phyloP scores from a whole-genome alignment of 805 yeast genomes.

The Saccharomycopsis schoenii region DNA sequence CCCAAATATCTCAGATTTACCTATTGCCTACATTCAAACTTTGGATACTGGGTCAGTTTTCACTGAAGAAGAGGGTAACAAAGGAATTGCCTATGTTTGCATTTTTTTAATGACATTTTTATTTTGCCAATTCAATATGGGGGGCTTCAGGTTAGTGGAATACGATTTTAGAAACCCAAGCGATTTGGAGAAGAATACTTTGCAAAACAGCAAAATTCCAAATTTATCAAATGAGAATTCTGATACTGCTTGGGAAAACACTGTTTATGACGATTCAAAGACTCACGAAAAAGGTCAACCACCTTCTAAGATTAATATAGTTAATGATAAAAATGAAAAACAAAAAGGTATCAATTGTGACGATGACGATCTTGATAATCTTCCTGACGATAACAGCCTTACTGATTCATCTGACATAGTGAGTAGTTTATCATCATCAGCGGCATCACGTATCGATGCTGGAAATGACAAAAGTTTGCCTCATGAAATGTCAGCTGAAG shows the following conservation, averaged over 20 bases:
- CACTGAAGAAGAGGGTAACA: constrained; percentile 46
- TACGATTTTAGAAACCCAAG: constrained; percentile 48
- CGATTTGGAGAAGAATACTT: background rate
- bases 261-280: constrained; percentile 19
- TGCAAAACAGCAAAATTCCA: background rate
- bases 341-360: background rate
- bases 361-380: background rate
- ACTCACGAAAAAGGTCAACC: constrained; percentile 22
- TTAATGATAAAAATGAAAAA: background rate
- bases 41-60: constrained; percentile 55
- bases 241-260: constrained; percentile 15
- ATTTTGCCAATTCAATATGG: constrained; percentile 62
- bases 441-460: background rate
- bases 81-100: constrained; percentile 78
- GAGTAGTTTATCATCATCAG: constrained; percentile 6
- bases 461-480: background rate
- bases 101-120: constrained; percentile 64
- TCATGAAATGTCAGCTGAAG: background rate
- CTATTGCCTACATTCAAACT: constrained; percentile 75
- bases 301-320: background rate
- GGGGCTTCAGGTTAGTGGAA: constrained; percentile 60
- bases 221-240: background rate
- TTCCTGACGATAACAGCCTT: background rate
- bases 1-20: constrained; percentile 75
- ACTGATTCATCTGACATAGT: background rate